Conservation (phyloP, 2,329 filamentous ascomycete genomes). For the Waltergamsia citrina region DNA sequence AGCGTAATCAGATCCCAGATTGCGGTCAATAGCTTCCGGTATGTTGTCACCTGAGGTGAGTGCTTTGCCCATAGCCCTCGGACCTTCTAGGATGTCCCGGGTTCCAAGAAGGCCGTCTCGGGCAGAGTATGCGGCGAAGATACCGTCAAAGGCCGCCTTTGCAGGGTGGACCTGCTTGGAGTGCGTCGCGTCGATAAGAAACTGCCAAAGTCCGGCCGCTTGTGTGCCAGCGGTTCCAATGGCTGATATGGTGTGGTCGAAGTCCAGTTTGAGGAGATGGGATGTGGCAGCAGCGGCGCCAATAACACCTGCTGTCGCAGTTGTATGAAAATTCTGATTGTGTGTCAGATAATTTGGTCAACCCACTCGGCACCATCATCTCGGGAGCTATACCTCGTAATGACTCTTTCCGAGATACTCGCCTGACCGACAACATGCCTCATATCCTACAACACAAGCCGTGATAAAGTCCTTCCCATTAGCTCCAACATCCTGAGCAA, state of each 20-base stretch:
- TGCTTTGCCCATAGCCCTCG: not conserved
- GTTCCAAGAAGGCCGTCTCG: slow-evolving; percentile 1
- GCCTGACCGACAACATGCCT: slow-evolving; percentile 1
- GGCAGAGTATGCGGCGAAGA: slow-evolving; percentile 2
- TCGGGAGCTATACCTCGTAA: not conserved
- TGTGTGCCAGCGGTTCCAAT: slow-evolving; percentile 2
- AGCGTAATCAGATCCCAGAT: slow-evolving; percentile 1
- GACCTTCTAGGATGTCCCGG: slow-evolving; percentile 1
- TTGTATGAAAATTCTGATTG: slow-evolving; percentile 1
- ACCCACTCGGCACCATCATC: too few relatives aligned
- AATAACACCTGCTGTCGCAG: slow-evolving; percentile 1
- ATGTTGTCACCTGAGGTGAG: not conserved
- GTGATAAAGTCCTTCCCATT: slow-evolving; percentile 1
- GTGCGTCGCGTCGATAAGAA: slow-evolving; percentile 1
- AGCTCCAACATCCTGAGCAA: slow-evolving; percentile 1
- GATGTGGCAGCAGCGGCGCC: slow-evolving; percentile 1
- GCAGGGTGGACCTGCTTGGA: slow-evolving; percentile 3
- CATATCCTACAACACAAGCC: slow-evolving; percentile 2
- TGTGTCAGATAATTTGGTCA: too few relatives aligned
- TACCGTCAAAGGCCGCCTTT: slow-evolving; percentile 2
- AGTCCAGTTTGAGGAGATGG: not conserved
- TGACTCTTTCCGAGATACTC: slow-evolving; percentile 3
- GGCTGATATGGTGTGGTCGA: not conserved
- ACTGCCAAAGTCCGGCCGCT: slow-evolving; percentile 3
- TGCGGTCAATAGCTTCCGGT: slow-evolving; percentile 1